Conservation (phyloP, 257 asterid genomes). For the Solanum ahanhuiri region DNA sequence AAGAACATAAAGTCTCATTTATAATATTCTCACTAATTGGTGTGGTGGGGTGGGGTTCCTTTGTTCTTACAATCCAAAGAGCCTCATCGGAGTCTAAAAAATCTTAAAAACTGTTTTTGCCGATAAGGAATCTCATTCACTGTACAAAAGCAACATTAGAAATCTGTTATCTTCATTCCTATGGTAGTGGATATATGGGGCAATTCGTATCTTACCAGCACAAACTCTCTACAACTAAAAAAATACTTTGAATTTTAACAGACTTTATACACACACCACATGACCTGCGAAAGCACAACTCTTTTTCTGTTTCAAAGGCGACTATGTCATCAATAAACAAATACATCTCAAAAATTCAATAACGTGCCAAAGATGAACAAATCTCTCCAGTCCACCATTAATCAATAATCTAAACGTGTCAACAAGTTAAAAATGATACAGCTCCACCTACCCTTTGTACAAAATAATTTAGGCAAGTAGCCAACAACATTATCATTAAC, state of each 20-base stretch:
- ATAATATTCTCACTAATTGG: not conserved
- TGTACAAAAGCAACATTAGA: not conserved
- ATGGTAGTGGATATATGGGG: not conserved
- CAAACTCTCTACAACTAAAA: not conserved
- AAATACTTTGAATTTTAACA: not conserved
- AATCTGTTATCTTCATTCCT: not conserved
- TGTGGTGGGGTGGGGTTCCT: too few relatives aligned
- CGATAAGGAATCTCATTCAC: not conserved
- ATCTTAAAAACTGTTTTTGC: not conserved
- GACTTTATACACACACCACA: not conserved
- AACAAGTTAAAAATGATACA: not conserved
- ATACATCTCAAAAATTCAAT: not conserved
- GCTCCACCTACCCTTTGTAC: not conserved
- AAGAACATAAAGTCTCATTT: not conserved
- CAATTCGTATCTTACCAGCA: not conserved
- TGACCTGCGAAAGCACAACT: not conserved
- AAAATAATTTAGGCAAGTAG: not conserved
- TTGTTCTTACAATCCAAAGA: too few relatives aligned
- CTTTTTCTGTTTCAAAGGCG: not conserved
- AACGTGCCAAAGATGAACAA: not conserved
- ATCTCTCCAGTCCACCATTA: not conserved
- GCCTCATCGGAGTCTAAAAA: not conserved
- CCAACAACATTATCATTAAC: not conserved
- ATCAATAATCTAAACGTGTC: not conserved
- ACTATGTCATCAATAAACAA: not conserved